A percentile compares a stretch with the other conserved stretches of the same genome.
phyloP scores from a whole-genome alignment of 2,329 filamentous ascomycete species.

The Capronia epimyces region DNA sequence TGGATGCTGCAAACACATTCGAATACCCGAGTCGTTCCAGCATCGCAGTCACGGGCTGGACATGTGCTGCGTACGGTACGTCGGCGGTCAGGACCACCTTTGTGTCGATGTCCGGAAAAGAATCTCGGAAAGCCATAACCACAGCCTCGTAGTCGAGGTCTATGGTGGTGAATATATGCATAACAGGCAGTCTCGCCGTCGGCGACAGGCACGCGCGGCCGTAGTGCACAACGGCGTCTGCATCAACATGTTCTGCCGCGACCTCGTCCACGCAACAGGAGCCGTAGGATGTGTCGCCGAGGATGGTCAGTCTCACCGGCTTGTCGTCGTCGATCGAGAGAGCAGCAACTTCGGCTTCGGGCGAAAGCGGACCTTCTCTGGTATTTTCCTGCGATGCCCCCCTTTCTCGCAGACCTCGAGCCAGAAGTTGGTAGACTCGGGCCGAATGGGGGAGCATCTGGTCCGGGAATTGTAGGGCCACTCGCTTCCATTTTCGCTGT shows the following conservation, averaged over 20 bases:
- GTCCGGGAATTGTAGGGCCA: constrained; percentile 95
- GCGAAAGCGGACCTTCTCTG: constrained; percentile 1
- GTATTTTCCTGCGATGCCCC: not conserved
- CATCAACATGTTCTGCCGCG: constrained; percentile 85
- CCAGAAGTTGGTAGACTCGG: constrained; percentile 65
- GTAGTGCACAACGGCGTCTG: constrained; percentile 90
- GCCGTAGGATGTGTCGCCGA: constrained; percentile 94
- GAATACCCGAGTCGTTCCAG: constrained; percentile 63
- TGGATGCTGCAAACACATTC: constrained; percentile 61
- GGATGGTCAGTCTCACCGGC: constrained; percentile 61
- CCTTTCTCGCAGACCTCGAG: constrained; percentile 43
- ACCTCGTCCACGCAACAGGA: constrained; percentile 97
- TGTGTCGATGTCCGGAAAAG: constrained; percentile 59
- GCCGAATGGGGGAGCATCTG: constrained; percentile 83
- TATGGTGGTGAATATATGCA: constrained; percentile 82
- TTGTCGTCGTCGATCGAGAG: constrained; percentile 18
- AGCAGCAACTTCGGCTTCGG: constrained; percentile 6
- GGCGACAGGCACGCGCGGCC: constrained; percentile 88
- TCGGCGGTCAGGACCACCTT: constrained; percentile 82
- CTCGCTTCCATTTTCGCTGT: constrained; percentile 63
- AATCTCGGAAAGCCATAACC: constrained; percentile 57
- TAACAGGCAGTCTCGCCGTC: constrained; percentile 76
- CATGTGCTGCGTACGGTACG: constrained; percentile 74
- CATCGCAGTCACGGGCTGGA: constrained; percentile 52
- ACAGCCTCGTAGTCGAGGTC: constrained; percentile 59